Evolutionary conservation across 306 rosid genomes (phyloP).

Genomic region (Quercus variabilis): DNA sequence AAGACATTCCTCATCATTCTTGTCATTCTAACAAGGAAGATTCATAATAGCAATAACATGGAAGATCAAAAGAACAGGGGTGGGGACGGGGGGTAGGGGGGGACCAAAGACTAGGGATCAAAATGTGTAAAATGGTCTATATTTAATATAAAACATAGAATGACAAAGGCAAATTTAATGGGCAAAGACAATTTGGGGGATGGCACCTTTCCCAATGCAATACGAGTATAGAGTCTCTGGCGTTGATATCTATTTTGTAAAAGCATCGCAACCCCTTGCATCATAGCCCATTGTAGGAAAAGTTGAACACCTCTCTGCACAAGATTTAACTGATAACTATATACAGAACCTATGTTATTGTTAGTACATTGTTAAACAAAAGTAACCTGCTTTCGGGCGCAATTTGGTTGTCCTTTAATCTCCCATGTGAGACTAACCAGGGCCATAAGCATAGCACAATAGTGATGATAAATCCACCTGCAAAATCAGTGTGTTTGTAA

Average conservation of each 20-base stretch:
- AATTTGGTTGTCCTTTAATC: constrained; percentile 91
- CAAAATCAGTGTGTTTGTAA: constrained; percentile 22
- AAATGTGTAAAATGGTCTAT: neutral
- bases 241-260: constrained; percentile 98
- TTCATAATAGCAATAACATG: neutral
- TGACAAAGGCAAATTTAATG: constrained; percentile 1
- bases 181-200: constrained; percentile 1
- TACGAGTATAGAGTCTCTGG: constrained; percentile 95
- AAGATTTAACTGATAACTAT: constrained; percentile 12
- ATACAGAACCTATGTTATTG: neutral
- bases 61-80: neutral
- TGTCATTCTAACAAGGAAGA: neutral
- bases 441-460: constrained; percentile 95
- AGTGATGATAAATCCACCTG: constrained; percentile 99
- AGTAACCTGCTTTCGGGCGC: constrained; percentile 81
- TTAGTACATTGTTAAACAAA: neutral
- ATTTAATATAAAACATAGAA: constrained; percentile 8
- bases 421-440: constrained; percentile 99
- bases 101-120: neutral
- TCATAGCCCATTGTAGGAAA: constrained; percentile 98
- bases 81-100: neutral
- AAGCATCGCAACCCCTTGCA: constrained; percentile 99
- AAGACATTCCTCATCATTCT: neutral
- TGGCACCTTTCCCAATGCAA: constrained; percentile 96
- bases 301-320: constrained; percentile 95